phyloP scores from a whole-genome alignment of 225 moss, liverwort and hornwort species.

The Pleurozium schreberi region DNA sequence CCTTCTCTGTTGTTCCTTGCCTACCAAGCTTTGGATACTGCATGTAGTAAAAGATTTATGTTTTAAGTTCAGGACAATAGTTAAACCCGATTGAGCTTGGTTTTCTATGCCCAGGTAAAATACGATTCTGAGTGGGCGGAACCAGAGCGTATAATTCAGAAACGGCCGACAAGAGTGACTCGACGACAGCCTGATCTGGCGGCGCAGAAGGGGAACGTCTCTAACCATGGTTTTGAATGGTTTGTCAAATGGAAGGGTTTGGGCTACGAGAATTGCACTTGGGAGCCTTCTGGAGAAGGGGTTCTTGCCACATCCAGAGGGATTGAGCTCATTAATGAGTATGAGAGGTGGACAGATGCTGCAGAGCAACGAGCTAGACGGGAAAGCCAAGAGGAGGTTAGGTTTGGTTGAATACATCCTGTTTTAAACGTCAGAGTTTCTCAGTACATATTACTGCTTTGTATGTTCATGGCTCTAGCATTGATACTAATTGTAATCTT shows the following conservation, averaged over 20 bases:
- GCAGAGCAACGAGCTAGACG: constrained; percentile 31
- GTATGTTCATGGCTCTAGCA: not conserved
- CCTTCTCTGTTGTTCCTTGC: not conserved
- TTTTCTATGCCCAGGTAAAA: constrained; percentile 17
- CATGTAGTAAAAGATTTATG: not conserved
- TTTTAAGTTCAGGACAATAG: not conserved
- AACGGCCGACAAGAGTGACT: constrained; percentile 12
- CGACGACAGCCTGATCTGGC: constrained; percentile 27
- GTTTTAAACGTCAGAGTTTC: not conserved
- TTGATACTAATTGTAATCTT: not conserved
- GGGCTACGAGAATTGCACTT: constrained; percentile 83
- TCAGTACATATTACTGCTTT: not conserved
- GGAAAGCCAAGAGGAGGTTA: constrained; percentile 59
- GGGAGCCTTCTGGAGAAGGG: constrained; percentile 58
- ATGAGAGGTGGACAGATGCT: constrained; percentile 48
- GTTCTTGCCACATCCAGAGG: constrained; percentile 32
- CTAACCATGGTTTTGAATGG: constrained; percentile 39
- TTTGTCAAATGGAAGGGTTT: constrained; percentile 94
- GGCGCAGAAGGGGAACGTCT: not conserved
- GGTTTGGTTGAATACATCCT: not conserved
- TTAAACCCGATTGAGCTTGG: not conserved
- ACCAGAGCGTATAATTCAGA: constrained; percentile 69
- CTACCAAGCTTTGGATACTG: not conserved
- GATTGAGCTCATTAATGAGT: constrained; percentile 29
- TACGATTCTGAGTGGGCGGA: constrained; percentile 76